phyloP scores from a whole-genome alignment of 495 filamentous ascomycete species.

The Cryomyces minteri region DNA sequence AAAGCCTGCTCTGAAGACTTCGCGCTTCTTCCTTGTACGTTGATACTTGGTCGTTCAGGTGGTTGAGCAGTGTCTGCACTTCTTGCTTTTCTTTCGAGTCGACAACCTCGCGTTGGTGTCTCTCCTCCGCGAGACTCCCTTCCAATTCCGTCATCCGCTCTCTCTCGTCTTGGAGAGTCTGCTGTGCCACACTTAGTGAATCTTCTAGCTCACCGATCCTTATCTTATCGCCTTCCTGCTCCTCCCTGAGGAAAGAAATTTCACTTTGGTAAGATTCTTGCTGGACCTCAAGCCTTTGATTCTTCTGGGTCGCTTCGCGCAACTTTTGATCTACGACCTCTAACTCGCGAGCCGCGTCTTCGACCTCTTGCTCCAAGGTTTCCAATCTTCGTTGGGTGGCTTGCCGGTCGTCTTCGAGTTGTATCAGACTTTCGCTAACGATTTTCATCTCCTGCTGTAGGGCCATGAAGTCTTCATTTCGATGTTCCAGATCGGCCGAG shows the following conservation, averaged over 20 bases:
- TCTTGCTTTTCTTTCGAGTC: slow-evolving; percentile 82
- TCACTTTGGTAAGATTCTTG: slow-evolving; percentile 83
- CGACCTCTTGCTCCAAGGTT: slow-evolving; percentile 19
- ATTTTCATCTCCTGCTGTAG: slow-evolving; percentile 82
- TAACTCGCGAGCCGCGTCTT: slow-evolving; percentile 24
- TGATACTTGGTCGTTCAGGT: slow-evolving; percentile 66
- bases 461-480: slow-evolving; percentile 65
- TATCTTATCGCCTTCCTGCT: slow-evolving; percentile 96
- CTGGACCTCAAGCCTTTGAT: slow-evolving; percentile 70
- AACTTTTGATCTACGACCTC: slow-evolving; percentile 42
- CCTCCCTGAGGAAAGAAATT: slow-evolving; percentile 86
- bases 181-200: slow-evolving; percentile 52
- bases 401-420: slow-evolving; percentile 65
- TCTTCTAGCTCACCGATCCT: slow-evolving; percentile 86
- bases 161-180: slow-evolving; percentile 57
- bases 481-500: slow-evolving; percentile 41
- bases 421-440: slow-evolving; percentile 65
- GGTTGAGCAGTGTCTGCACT: slow-evolving; percentile 58
- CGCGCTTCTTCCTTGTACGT: slow-evolving; percentile 78
- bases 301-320: slow-evolving; percentile 57
- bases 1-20: slow-evolving; percentile 54
- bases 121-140: slow-evolving; percentile 53
- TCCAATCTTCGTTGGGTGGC: slow-evolving; percentile 17
- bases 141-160: slow-evolving; percentile 67
- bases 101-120: slow-evolving; percentile 71